Percentiles rank a stretch among this genome's conserved stretches.
Evolutionary conservation across 1,284 basidiomycete species (phyloP).

Genomic region (Ustilago nuda): DNA sequence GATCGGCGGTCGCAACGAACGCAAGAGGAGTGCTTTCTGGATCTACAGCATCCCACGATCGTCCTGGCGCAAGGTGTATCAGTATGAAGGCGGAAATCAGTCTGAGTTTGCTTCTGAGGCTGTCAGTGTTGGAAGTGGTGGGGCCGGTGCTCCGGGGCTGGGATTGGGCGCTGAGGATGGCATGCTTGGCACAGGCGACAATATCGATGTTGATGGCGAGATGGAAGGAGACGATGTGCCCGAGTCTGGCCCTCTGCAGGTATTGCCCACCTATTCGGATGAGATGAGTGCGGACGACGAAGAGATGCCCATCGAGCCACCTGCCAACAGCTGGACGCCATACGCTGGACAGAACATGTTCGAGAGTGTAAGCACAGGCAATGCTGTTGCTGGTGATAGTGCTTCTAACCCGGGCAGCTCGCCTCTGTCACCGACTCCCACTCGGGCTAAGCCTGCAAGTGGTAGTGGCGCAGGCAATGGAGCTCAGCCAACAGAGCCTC

Average conservation of each 20-base stretch:
- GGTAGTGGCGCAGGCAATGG: slow-evolving; percentile 5
- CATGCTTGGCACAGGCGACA: slow-evolving; percentile 11
- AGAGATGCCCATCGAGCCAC: slow-evolving; percentile 47
- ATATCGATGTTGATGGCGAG: slow-evolving; percentile 35
- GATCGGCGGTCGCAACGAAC: slow-evolving; percentile 52
- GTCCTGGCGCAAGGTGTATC: slow-evolving; percentile 56
- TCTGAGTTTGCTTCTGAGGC: slow-evolving; percentile 45
- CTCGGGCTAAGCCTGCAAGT: slow-evolving; percentile 8
- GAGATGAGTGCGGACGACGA: slow-evolving; percentile 47
- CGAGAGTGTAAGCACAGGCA: slow-evolving; percentile 8
- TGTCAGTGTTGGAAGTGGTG: slow-evolving; percentile 5
- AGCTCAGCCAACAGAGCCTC: slow-evolving; percentile 40
- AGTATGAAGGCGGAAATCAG: slow-evolving; percentile 45
- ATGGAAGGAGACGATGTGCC: slow-evolving; percentile 49
- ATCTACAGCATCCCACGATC: slow-evolving; percentile 58
- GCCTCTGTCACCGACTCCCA: background rate
- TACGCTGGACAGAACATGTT: slow-evolving; percentile 30
- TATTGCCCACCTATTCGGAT: slow-evolving; percentile 43
- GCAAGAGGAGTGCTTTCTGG: slow-evolving; percentile 58
- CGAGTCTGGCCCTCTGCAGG: slow-evolving; percentile 48
- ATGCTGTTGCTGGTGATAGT: background rate
- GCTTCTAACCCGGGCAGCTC: slow-evolving; percentile 4
- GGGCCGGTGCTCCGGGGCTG: slow-evolving; percentile 3
- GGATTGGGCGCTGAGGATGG: slow-evolving; percentile 21
- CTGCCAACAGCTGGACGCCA: slow-evolving; percentile 38